These are phyloP conservation scores for Exophiala xenobiotica DNA, from an alignment of 2,329 filamentous ascomycete species.

Conservation along the genomic window DNA sequence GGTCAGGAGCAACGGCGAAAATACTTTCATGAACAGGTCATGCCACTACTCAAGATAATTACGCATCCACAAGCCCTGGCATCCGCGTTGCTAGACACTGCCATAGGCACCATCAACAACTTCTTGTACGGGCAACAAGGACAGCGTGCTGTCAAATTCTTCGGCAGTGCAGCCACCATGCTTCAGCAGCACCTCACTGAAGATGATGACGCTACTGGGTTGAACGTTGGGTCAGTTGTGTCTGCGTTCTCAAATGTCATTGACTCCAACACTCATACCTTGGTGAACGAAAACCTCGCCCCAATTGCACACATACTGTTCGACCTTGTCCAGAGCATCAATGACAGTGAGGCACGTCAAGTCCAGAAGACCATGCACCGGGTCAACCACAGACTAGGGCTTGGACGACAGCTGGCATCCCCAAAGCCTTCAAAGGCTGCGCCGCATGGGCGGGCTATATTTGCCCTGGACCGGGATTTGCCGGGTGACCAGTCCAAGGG, in stretches of 20 bases:
- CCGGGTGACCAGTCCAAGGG: constrained; percentile 38
- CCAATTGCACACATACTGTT: neutral
- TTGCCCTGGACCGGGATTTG: constrained; percentile 4
- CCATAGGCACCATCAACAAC: constrained; percentile 37
- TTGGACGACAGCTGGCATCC: constrained; percentile 12
- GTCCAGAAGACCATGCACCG: neutral
- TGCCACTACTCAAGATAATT: constrained; percentile 33
- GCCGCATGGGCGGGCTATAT: neutral
- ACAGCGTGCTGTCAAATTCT: constrained; percentile 34
- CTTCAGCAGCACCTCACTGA: constrained; percentile 7
- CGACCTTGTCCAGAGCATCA: neutral
- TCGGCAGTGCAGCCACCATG: constrained; percentile 35
- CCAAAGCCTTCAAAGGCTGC: constrained; percentile 26
- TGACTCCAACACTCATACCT: constrained; percentile 34
- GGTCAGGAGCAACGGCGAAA: neutral
- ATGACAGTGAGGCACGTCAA: neutral
- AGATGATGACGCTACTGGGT: constrained; percentile 30
- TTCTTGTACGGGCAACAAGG: constrained; percentile 58
- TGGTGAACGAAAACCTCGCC: constrained; percentile 6
- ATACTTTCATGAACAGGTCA: constrained; percentile 25
- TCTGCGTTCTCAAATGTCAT: constrained; percentile 3
- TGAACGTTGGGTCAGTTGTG: neutral
- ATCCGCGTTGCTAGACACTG: constrained; percentile 38
- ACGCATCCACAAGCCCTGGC: constrained; percentile 38
- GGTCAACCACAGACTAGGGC: constrained; percentile 3